These are phyloP conservation scores for Phaeomoniella chlamydospora DNA, from an alignment of 2,329 filamentous ascomycete species.

Conservation along the genomic window DNA sequence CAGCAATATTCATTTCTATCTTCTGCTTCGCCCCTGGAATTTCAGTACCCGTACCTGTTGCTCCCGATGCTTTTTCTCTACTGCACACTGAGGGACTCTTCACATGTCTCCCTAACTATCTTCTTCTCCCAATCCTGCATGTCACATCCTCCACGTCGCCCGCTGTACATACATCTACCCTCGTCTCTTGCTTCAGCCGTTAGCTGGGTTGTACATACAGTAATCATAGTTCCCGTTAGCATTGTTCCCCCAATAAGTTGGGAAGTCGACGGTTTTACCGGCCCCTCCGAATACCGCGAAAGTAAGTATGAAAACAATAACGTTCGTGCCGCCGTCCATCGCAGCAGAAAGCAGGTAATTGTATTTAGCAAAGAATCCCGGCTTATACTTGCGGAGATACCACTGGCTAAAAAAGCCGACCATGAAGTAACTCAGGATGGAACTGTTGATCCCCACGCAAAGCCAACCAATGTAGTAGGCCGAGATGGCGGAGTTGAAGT, in stretches of 20 bases:
- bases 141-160: no score
- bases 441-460: constrained; percentile 26
- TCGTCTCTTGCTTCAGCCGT: no score
- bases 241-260: constrained; percentile 3
- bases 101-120: no score
- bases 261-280: constrained; percentile 13
- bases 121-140: no score
- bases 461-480: constrained; percentile 27
- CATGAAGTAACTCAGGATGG: constrained; percentile 14
- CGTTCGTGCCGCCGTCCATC: constrained; percentile 19
- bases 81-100: no score
- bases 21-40: no score
- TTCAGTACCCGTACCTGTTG: no score
- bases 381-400: constrained; percentile 8
- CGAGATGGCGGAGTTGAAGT: constrained; percentile 28
- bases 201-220: background rate
- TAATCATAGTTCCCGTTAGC: background rate
- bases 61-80: no score
- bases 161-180: no score
- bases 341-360: constrained; percentile 21
- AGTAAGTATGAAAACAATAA: constrained; percentile 20
- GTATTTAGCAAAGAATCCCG: constrained; percentile 17
- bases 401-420: constrained; percentile 11
- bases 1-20: no score
- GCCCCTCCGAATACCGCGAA: constrained; percentile 19